phyloP scores from a whole-genome alignment of 2,329 filamentous ascomycete species.

The Colletotrichum falcatum region DNA sequence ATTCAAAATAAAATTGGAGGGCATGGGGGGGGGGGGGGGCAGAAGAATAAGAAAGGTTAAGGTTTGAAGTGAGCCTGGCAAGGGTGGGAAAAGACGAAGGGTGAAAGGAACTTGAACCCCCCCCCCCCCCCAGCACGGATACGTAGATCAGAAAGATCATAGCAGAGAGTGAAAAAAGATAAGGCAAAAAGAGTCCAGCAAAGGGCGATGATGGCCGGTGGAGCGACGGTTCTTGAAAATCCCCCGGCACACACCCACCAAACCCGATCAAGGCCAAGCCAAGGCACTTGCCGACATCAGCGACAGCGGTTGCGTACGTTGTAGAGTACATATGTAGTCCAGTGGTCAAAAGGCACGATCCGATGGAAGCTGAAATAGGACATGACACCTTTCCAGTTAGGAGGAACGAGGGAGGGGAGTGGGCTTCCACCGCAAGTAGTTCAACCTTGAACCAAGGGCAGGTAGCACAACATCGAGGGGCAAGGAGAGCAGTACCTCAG shows the following conservation, averaged over 20 bases:
- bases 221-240: slow-evolving; percentile 36
- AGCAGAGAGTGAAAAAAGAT: not conserved
- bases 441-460: not conserved
- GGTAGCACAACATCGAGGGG: not conserved
- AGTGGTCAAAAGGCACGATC: slow-evolving; percentile 19
- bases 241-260: slow-evolving; percentile 11
- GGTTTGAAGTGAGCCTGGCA: slow-evolving; percentile 35
- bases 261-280: not conserved
- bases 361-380: slow-evolving; percentile 29
- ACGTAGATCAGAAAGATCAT: slow-evolving; percentile 19
- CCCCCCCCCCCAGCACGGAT: slow-evolving; percentile 4
- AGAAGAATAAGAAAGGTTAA: slow-evolving; percentile 38
- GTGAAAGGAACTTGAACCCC: slow-evolving; percentile 3
- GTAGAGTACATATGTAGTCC: not conserved
- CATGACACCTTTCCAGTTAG: slow-evolving; percentile 13
- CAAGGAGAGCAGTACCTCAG: not conserved
- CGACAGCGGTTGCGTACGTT: slow-evolving; percentile 15
- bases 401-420: not conserved
- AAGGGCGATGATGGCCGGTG: slow-evolving; percentile 25
- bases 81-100: slow-evolving; percentile 25
- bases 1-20: slow-evolving; percentile 36
- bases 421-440: not conserved
- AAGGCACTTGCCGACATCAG: not conserved
- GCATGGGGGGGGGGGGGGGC: slow-evolving; percentile 19
- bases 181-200: not conserved